Evolutionary conservation across 352 stramenopile species (phyloP).

Genomic region (Blastocystis sp.): DNA sequence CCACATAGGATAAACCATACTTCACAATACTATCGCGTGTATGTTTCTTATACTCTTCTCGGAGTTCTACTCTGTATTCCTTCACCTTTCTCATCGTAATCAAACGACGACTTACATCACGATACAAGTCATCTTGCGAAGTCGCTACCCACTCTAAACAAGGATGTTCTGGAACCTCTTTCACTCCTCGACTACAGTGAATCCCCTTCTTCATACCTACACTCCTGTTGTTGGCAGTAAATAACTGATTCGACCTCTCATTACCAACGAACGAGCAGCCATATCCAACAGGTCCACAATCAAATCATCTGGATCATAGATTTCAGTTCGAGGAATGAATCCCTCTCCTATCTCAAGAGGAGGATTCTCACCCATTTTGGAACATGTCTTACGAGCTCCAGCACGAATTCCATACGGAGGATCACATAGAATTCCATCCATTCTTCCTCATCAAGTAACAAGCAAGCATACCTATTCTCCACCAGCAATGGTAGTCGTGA

Average conservation of each 20-base stretch:
- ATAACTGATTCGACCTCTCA: constrained; percentile 77
- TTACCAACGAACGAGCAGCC: constrained; percentile 71
- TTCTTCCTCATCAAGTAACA: constrained; percentile 67
- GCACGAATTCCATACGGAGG: constrained; percentile 85
- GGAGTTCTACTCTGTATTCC: constrained; percentile 56
- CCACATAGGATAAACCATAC: constrained; percentile 12
- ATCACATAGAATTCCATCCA: constrained; percentile 83
- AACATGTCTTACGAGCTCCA: constrained; percentile 83
- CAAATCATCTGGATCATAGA: constrained; percentile 88
- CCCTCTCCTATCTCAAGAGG: constrained; percentile 73
- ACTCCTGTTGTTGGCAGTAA: constrained; percentile 76
- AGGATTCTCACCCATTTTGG: constrained; percentile 60
- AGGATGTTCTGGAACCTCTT: constrained; percentile 73
- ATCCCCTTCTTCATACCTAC: constrained; percentile 64
- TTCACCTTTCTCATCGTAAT: constrained; percentile 78
- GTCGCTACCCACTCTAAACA: constrained; percentile 72
- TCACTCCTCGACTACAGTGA: constrained; percentile 66
- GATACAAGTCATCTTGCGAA: constrained; percentile 76
- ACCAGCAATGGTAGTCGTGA: constrained; percentile 71
- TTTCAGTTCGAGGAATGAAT: constrained; percentile 87
- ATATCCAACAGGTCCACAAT: constrained; percentile 90
- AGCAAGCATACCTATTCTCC: constrained; percentile 63
- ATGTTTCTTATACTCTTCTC: constrained; percentile 40
- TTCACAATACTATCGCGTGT: constrained; percentile 3
- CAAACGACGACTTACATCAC: constrained; percentile 74